phyloP scores from a whole-genome alignment of 2,329 filamentous ascomycete species.

The Apiospora pterosperma region DNA sequence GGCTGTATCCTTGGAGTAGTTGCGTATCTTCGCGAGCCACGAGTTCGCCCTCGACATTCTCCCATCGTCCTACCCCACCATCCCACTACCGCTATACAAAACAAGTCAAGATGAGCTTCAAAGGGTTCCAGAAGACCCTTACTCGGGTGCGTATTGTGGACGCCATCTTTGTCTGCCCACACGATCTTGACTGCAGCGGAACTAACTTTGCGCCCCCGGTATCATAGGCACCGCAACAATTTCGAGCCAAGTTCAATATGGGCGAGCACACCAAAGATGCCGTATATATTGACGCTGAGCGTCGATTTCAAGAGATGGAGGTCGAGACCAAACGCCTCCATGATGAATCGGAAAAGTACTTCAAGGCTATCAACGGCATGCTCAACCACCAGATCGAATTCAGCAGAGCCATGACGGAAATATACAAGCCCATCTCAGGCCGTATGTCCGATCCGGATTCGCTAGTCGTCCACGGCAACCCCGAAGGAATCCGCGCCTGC shows the following conservation, averaged over 20 bases:
- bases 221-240: conserved; percentile 75
- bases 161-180: neutral
- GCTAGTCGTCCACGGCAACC: conserved; percentile 77
- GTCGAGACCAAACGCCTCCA: conserved; percentile 90
- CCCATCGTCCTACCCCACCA: neutral
- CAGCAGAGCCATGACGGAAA: conserved; percentile 89
- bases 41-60: neutral
- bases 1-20: neutral
- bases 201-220: neutral
- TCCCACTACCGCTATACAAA: neutral
- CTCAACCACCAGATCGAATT: conserved; percentile 97
- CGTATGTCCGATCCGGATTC: conserved; percentile 90
- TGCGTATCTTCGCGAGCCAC: neutral
- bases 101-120: conserved; percentile 76
- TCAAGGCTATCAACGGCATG: conserved; percentile 98
- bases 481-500: conserved; percentile 89
- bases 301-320: conserved; percentile 91
- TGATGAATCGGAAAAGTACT: conserved; percentile 96
- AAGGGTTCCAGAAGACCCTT: conserved; percentile 89
- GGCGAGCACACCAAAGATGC: conserved; percentile 94
- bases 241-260: conserved; percentile 91
- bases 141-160: conserved; percentile 61
- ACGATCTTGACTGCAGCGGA: neutral
- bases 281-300: conserved; percentile 91
- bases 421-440: conserved; percentile 97